Evolutionary conservation across 1,284 basidiomycete species (phyloP), one percentile per base, ranked within the genome.

Genomic region (Stygiomarasmius scandens): DNA sequence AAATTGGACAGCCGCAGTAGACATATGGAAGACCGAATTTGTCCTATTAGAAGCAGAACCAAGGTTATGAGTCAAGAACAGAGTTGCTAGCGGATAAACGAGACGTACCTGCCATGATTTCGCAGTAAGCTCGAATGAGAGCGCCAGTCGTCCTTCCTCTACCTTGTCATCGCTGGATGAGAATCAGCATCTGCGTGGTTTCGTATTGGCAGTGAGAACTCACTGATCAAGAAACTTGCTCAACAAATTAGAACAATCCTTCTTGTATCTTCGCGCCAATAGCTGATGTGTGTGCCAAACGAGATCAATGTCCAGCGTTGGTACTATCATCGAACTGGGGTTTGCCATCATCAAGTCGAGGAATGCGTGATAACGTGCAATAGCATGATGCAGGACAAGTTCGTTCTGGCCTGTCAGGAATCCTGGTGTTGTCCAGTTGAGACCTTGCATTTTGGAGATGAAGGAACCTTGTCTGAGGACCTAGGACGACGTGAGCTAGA

Each of bases 381-480:
- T 63, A 1, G 74, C 76, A 58, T 77, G 76, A 23, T 72, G 65
- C 6, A 80, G 61, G 1, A 63, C 70, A 3, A 73, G 53, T 29
- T 70, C 62, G 27, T 79, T 75, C n/a, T 71, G 69, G 0, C 56
- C 50, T 8, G 63, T 63, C 2, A 73, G 68, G 36, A 79, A 77
- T 0, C 63, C 68, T 0, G 76, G 71, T 16, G 67, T 59, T 0
- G 79, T 83, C 84, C 84, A 87, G 0, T 75, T 73, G 2, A 87
- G 72, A 11, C 77, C 69, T 36, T 69, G 63, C 77, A 84, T 82
- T 70, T 86, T 86, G 58, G 70, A 61, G 3, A 84, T 71, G 60
- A 87, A 87, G 0, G 75, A 75, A 1, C 76, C 77, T 67, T 87
- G 85, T 0, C 85, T 81, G 10, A 86, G 62, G 12, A 83, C 78